Percentiles rank a stretch among this genome's conserved stretches.
Conservation (phyloP, 2,329 filamentous ascomycete genomes). For the Huntiella decipiens region DNA sequence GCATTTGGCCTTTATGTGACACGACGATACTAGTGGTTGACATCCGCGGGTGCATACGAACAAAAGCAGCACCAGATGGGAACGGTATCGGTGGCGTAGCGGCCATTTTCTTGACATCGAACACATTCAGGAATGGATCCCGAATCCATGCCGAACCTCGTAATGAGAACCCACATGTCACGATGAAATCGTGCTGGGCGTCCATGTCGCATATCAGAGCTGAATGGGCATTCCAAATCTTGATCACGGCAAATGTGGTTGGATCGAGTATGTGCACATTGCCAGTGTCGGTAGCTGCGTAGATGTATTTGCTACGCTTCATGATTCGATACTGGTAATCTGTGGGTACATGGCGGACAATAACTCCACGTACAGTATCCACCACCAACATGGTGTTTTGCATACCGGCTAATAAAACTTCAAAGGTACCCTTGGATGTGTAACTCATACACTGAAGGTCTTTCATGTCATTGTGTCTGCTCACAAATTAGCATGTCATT, state of each 20-base stretch:
- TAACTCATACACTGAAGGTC: conserved; percentile 92
- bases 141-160: conserved; percentile 55
- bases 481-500: too few species aligned
- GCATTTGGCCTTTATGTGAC: conserved; percentile 80
- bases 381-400: conserved; percentile 72
- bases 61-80: conserved; percentile 79
- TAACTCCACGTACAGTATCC: conserved; percentile 49
- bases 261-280: conserved; percentile 75
- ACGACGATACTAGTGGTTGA: conserved; percentile 87
- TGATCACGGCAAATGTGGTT: conserved; percentile 55
- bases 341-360: conserved; percentile 51
- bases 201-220: conserved; percentile 93
- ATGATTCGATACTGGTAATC: conserved; percentile 74
- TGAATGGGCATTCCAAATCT: conserved; percentile 78
- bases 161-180: conserved; percentile 84
- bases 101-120: conserved; percentile 77
- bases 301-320: conserved; percentile 79
- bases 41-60: conserved; percentile 91
- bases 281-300: conserved; percentile 69
- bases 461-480: conserved; percentile 29
- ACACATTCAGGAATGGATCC: conserved; percentile 87
- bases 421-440: conserved; percentile 63
- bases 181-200: conserved; percentile 80
- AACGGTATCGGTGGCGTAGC: conserved; percentile 83
- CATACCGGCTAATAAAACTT: conserved; percentile 72